These are phyloP conservation scores for Pneumocystis wakefieldiae DNA, from an alignment of 1,139 yeast species.

Conservation along the genomic window DNA sequence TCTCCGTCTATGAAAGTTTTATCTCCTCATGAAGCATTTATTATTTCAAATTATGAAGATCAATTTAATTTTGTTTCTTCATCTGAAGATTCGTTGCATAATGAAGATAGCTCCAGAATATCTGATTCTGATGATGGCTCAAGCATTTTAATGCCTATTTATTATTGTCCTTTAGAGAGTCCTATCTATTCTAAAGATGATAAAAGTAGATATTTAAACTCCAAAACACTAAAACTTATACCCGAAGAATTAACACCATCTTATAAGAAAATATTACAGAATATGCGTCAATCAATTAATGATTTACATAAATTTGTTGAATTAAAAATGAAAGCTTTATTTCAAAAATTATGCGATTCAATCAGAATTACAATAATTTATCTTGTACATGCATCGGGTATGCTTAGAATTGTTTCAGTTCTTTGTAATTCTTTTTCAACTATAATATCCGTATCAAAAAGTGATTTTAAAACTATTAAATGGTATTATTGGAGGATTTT, in stretches of 20 bases:
- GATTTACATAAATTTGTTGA: neutral
- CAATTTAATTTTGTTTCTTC: neutral
- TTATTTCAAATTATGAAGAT: neutral
- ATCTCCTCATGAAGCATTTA: neutral
- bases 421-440: neutral
- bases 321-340: neutral
- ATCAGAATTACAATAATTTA: neutral
- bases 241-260: neutral
- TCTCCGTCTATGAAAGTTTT: neutral
- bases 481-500: conserved; percentile 1
- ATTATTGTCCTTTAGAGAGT: neutral
- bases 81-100: neutral
- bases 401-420: neutral
- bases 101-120: neutral
- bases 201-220: neutral
- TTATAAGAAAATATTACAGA: neutral
- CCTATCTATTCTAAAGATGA: neutral
- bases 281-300: neutral
- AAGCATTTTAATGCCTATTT: neutral
- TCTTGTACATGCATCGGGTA: neutral
- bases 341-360: neutral
- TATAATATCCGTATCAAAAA: neutral
- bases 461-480: neutral
- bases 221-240: neutral
- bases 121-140: neutral